These are phyloP conservation scores for Gentiana straminea DNA, from an alignment of 257 asterid species.

Conservation along the genomic window DNA sequence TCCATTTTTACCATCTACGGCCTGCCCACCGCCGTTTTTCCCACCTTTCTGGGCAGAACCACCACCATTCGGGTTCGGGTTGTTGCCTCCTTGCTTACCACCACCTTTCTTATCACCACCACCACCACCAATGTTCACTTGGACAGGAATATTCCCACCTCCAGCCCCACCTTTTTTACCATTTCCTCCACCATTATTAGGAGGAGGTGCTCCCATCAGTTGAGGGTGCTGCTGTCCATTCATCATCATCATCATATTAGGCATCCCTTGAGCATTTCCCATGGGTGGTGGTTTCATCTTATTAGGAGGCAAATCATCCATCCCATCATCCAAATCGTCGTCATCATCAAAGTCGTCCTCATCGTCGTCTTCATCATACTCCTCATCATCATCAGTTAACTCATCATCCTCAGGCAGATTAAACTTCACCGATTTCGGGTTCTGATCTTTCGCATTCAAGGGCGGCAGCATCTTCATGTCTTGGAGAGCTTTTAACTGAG, in stretches of 20 bases:
- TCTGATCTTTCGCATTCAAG: slow-evolving; percentile 17
- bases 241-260: slow-evolving; percentile 35
- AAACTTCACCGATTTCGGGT: slow-evolving; percentile 53
- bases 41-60: slow-evolving; percentile 23
- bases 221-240: slow-evolving; percentile 24
- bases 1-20: slow-evolving; percentile 15
- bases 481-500: slow-evolving; percentile 13
- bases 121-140: slow-evolving; percentile 38
- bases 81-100: slow-evolving; percentile 36
- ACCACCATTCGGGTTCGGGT: slow-evolving; percentile 23
- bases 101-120: not conserved
- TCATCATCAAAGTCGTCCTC: slow-evolving; percentile 18
- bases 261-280: slow-evolving; percentile 33
- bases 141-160: slow-evolving; percentile 33
- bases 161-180: slow-evolving; percentile 23
- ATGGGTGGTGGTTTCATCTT: slow-evolving; percentile 4
- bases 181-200: slow-evolving; percentile 11
- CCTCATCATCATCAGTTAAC: slow-evolving; percentile 35
- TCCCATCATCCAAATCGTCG: slow-evolving; percentile 42
- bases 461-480: slow-evolving; percentile 28
- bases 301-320: slow-evolving; percentile 4
- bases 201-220: slow-evolving; percentile 19
- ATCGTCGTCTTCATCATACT: slow-evolving; percentile 16
- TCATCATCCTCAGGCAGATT: slow-evolving; percentile 42
- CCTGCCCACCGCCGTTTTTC: slow-evolving; percentile 48